phyloP scores from a whole-genome alignment of 2,329 filamentous ascomycete genomes.

The Colletotrichum somersetense region DNA sequence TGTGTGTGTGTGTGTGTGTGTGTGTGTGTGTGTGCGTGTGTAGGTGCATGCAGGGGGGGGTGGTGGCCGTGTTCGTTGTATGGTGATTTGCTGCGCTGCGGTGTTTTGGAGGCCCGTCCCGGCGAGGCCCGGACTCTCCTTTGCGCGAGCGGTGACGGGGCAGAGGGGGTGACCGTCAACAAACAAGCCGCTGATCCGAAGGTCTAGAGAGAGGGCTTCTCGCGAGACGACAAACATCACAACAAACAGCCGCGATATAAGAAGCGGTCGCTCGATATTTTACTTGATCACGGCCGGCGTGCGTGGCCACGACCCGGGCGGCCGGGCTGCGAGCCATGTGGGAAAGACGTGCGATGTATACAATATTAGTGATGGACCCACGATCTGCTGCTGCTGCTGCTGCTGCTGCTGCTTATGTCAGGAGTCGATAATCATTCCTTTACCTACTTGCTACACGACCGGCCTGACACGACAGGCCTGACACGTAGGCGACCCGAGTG shows the following conservation, averaged over 20 bases:
- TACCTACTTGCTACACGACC: background rate
- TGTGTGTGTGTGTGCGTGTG: background rate
- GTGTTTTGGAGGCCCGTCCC: constrained; percentile 37
- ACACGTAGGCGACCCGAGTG: constrained; percentile 1
- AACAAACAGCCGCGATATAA: background rate
- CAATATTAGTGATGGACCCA: background rate
- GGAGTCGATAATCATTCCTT: background rate
- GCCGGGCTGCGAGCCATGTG: background rate
- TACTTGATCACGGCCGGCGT: background rate
- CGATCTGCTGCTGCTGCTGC: background rate
- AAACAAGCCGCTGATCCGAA: constrained; percentile 14
- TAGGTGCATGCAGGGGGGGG: background rate
- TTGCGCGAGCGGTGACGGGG: background rate
- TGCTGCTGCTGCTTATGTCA: constrained; percentile 4
- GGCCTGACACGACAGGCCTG: constrained; percentile 1
- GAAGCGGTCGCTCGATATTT: too few relatives aligned
- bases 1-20: background rate
- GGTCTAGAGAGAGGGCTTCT: too few relatives aligned
- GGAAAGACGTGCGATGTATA: background rate
- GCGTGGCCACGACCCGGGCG: background rate
- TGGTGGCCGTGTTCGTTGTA: constrained; percentile 7
- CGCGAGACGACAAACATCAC: background rate
- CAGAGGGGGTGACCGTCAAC: background rate
- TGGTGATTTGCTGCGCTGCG: constrained; percentile 1
- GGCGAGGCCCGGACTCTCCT: constrained; percentile 23